These are phyloP conservation scores for Podospora pseudoanserina DNA, from an alignment of 495 filamentous ascomycete genomes.

Conservation along the genomic window DNA sequence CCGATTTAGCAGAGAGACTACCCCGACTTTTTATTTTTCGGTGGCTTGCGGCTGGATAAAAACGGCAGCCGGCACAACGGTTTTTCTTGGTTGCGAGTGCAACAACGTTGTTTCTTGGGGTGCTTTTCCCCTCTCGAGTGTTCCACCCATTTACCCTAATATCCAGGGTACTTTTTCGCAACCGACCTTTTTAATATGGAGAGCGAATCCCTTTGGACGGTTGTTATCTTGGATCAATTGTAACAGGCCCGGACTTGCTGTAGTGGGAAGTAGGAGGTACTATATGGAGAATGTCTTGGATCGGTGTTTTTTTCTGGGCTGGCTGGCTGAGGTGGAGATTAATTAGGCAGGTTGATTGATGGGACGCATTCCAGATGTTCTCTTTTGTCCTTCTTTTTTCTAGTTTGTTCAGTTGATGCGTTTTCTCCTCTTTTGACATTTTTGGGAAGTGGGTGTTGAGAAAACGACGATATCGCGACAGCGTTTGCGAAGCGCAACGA, in stretches of 20 bases:
- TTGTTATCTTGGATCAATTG: not conserved
- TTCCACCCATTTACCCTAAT: conserved; percentile 22
- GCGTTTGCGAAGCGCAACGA: not conserved
- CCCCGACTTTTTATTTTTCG: not conserved
- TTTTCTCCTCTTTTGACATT: not conserved
- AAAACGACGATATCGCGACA: not conserved
- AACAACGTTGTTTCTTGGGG: not conserved
- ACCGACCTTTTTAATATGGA: conserved; percentile 22
- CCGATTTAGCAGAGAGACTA: not conserved
- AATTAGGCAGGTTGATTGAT: not conserved
- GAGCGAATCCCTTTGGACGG: conserved; percentile 13
- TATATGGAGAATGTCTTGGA: not conserved
- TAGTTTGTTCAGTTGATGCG: not conserved
- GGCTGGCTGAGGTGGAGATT: not conserved
- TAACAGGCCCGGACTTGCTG: not conserved
- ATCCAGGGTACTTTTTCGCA: conserved; percentile 9
- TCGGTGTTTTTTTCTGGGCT: not conserved
- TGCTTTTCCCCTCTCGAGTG: not conserved
- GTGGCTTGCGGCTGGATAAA: not conserved
- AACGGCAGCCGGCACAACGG: not conserved
- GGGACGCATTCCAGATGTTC: not conserved
- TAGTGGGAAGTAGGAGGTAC: not conserved
- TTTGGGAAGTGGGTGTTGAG: not conserved
- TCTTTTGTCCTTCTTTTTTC: not conserved
- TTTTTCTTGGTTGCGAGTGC: not conserved